Percentiles rank a stretch among this genome's conserved stretches.
These are phyloP conservation scores for Mrakia gelida DNA, from an alignment of 768 basidiomycete genomes.

Conservation along the genomic window DNA sequence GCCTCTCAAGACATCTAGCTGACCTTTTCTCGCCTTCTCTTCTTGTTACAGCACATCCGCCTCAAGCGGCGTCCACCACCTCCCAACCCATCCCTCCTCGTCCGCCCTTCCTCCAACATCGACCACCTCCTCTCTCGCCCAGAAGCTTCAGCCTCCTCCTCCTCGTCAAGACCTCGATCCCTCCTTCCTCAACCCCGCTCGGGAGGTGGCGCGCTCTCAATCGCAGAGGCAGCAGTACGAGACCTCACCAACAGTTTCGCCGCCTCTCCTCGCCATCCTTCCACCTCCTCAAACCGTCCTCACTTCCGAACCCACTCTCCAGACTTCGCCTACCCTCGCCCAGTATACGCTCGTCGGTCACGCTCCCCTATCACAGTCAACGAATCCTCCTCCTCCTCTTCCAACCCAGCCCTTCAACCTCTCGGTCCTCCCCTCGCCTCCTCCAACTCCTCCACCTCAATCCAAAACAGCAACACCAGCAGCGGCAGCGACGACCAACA, in stretches of 20 bases:
- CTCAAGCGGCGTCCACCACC: constrained; percentile 1
- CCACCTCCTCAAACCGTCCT: neutral
- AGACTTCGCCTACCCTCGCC: too few relatives aligned
- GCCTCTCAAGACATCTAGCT: neutral
- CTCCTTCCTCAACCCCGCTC: neutral
- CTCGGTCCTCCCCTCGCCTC: neutral
- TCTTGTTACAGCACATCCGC: neutral
- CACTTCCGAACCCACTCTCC: too few relatives aligned
- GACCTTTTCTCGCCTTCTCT: neutral
- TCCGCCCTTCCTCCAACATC: neutral
- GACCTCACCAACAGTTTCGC: neutral
- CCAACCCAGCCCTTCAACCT: neutral
- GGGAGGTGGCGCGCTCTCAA: neutral
- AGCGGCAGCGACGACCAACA: neutral
- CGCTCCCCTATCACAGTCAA: neutral
- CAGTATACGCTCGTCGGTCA: too few relatives aligned
- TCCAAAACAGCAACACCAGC: neutral
- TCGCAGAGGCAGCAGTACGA: too few relatives aligned
- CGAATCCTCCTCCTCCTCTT: neutral
- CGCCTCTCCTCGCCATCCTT: neutral
- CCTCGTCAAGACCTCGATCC: neutral
- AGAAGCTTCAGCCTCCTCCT: neutral
- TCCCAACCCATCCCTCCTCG: neutral
- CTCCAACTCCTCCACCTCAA: neutral
- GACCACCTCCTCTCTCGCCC: neutral